These are phyloP conservation scores for Phytophthora foliorum DNA, from an alignment of 352 stramenopile species.

Conservation along the genomic window DNA sequence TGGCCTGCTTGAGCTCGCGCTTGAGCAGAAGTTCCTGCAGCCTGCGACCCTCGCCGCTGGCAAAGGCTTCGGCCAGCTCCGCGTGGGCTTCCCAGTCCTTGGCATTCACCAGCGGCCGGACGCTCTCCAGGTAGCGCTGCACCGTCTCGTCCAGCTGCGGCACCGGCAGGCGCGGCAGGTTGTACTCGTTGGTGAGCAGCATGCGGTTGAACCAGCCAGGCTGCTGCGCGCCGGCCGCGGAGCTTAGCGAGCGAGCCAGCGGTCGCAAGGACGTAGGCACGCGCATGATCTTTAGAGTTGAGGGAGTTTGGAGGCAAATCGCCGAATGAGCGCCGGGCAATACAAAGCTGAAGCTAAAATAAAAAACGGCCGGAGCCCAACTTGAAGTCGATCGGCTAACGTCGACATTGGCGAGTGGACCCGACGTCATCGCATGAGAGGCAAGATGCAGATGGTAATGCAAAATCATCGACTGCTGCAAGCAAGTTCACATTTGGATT, in stretches of 20 bases:
- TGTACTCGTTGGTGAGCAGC: conserved; percentile 81
- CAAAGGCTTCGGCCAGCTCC: conserved; percentile 69
- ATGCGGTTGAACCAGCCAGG: conserved; percentile 83
- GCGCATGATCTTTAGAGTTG: conserved; percentile 31
- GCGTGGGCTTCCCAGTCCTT: conserved; percentile 79
- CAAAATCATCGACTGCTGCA: conserved; percentile 16
- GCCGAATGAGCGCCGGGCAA: conserved; percentile 32
- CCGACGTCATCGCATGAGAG: conserved; percentile 19
- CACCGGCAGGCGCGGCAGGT: conserved; percentile 86
- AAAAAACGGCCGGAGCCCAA: conserved; percentile 15
- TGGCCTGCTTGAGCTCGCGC: conserved; percentile 76
- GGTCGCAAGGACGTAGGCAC: conserved; percentile 27
- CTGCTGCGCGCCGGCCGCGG: conserved; percentile 32
- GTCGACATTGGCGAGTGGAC: conserved; percentile 17
- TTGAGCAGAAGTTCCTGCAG: conserved; percentile 75
- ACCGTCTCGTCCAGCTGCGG: conserved; percentile 92
- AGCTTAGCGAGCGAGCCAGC: conserved; percentile 36
- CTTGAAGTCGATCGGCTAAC: conserved; percentile 45
- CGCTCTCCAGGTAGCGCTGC: conserved; percentile 80
- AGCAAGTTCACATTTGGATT: conserved; percentile 27
- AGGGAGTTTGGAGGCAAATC: conserved; percentile 15
- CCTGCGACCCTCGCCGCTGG: conserved; percentile 55
- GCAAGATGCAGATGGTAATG: conserved; percentile 11
- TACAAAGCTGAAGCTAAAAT: conserved; percentile 13
- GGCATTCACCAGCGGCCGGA: conserved; percentile 80